Evolutionary conservation across 1,284 basidiomycete species (phyloP).

Genomic region (Leccinum variabile): DNA sequence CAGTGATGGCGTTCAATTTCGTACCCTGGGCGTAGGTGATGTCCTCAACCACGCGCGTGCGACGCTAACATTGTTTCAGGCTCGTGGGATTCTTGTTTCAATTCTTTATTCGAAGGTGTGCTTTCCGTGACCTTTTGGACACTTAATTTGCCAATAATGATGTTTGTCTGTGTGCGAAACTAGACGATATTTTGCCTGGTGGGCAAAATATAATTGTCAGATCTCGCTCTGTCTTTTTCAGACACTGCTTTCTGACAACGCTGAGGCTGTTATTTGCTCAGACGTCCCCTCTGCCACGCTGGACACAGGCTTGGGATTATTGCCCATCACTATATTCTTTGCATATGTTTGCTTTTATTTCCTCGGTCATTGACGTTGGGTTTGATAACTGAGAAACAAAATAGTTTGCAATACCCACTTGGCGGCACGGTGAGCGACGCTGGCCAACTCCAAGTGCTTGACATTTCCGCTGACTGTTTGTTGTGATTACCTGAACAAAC

Average conservation of each 20-base stretch:
- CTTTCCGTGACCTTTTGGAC: background rate
- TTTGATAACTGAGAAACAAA: background rate
- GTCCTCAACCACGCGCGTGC: constrained; percentile 25
- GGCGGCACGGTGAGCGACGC: constrained; percentile 27
- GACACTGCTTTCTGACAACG: background rate
- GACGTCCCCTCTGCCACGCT: constrained; percentile 62
- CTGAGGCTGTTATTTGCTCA: constrained; percentile 13
- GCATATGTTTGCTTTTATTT: constrained; percentile 22
- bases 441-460: background rate
- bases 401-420: constrained; percentile 36
- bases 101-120: constrained; percentile 51
- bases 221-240: background rate
- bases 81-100: constrained; percentile 61
- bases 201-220: constrained; percentile 69
- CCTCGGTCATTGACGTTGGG: background rate
- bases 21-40: constrained; percentile 39
- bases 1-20: constrained; percentile 46
- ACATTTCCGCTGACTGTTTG: background rate
- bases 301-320: constrained; percentile 55
- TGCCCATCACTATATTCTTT: constrained; percentile 54
- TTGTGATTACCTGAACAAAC: background rate
- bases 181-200: constrained; percentile 63
- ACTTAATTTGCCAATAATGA: background rate
- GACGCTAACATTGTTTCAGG: constrained; percentile 19
- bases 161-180: background rate